Conservation (phyloP, 768 basidiomycete genomes). For the Naganishia onofrii region DNA sequence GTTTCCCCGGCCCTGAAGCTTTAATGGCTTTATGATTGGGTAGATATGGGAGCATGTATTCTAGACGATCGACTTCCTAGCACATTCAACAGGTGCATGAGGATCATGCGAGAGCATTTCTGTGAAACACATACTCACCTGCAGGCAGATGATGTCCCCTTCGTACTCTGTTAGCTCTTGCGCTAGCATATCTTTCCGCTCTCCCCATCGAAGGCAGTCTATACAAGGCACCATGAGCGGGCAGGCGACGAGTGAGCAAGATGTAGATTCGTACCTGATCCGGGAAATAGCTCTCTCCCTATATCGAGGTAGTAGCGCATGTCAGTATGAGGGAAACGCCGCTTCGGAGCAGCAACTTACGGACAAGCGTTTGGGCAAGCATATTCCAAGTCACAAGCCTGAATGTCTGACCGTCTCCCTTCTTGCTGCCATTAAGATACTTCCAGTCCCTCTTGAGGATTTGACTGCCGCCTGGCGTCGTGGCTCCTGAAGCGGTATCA, state of each 20-base stretch:
- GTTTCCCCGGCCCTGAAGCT: constrained; percentile 70
- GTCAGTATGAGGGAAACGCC: neutral
- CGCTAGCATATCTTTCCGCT: constrained; percentile 72
- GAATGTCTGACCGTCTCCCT: constrained; percentile 26
- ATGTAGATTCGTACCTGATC: constrained; percentile 29
- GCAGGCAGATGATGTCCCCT: constrained; percentile 78
- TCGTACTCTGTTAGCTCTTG: constrained; percentile 67
- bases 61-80: constrained; percentile 83
- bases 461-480: constrained; percentile 33
- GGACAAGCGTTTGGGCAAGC: constrained; percentile 49
- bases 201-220: constrained; percentile 71
- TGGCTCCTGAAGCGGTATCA: constrained; percentile 20
- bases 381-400: constrained; percentile 50
- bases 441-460: constrained; percentile 45
- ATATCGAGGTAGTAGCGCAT: neutral
- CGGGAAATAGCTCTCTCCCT: constrained; percentile 51
- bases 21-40: constrained; percentile 65
- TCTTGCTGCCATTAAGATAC: constrained; percentile 9
- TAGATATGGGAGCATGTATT: constrained; percentile 68
- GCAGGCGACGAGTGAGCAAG: no score
- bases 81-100: constrained; percentile 11
- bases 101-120: neutral
- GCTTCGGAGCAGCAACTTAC: constrained; percentile 33
- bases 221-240: constrained; percentile 1
- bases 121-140: constrained; percentile 57